These are phyloP conservation scores for Pythium oligandrum DNA, from an alignment of 352 stramenopile species.

Conservation along the genomic window DNA sequence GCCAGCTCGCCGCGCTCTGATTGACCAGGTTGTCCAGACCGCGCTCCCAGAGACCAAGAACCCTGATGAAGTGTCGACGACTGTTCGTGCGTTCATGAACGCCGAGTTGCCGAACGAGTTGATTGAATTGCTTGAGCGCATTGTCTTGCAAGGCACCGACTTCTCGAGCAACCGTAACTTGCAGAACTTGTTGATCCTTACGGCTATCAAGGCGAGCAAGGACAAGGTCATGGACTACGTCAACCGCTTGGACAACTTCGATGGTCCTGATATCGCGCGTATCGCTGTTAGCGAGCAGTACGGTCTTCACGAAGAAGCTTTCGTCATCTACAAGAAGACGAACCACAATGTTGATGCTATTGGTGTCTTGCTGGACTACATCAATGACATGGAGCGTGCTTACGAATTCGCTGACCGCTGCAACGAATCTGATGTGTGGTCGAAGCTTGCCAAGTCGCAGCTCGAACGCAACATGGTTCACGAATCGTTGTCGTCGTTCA, in stretches of 20 bases:
- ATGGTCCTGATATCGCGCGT: constrained; percentile 98
- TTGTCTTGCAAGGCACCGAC: constrained; percentile 99
- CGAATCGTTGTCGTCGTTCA: constrained; percentile 98
- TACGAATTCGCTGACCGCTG: constrained; percentile 99
- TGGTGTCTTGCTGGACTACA: constrained; percentile 91
- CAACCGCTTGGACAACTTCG: constrained; percentile 99
- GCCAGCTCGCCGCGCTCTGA: constrained; percentile 92
- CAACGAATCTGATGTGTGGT: constrained; percentile 98
- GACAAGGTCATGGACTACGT: constrained; percentile 99
- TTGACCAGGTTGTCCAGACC: constrained; percentile 99
- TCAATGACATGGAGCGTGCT: constrained; percentile 97
- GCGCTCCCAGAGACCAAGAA: constrained; percentile 98
- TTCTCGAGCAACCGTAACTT: constrained; percentile 99
- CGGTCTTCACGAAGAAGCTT: constrained; percentile 99
- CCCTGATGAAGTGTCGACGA: constrained; percentile 99
- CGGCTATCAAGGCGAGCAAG: constrained; percentile 97
- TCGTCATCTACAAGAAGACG: constrained; percentile 99
- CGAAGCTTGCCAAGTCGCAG: constrained; percentile 97
- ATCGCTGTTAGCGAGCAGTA: constrained; percentile 98
- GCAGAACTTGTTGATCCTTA: constrained; percentile 99
- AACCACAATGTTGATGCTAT: constrained; percentile 96
- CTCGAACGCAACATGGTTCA: constrained; percentile 94
- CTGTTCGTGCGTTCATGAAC: constrained; percentile 99
- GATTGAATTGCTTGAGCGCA: constrained; percentile 98
- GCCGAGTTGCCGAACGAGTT: constrained; percentile 98